Conservation (phyloP, 306 rosid genomes). For the Begonia loranthoides region DNA sequence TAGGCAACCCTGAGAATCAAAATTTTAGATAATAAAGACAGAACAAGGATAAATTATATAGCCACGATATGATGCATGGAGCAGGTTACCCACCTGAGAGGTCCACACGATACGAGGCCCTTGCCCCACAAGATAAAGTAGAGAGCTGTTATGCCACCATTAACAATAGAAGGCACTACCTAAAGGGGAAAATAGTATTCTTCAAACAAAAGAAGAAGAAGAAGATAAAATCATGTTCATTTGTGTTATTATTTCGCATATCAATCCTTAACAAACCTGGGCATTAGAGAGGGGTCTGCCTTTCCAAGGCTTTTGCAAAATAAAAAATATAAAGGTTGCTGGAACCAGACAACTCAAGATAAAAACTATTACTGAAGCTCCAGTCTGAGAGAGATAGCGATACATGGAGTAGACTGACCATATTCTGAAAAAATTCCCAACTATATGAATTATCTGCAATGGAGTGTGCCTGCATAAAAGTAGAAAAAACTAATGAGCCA, state of each 20-base stretch:
- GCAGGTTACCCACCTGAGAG: conserved; percentile 59
- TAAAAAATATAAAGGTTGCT: conserved; percentile 60
- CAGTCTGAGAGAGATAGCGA: conserved; percentile 60
- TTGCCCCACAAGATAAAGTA: conserved; percentile 93
- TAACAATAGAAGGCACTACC: conserved; percentile 92
- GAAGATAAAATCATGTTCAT: conserved; percentile 6
- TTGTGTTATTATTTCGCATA: conserved; percentile 1
- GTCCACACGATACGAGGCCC: conserved; percentile 97
- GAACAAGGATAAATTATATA: too few species aligned
- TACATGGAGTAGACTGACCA: conserved; percentile 94
- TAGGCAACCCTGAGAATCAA: too few species aligned
- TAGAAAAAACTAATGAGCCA: not conserved
- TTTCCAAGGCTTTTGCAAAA: conserved; percentile 97
- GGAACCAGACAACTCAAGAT: conserved; percentile 72
- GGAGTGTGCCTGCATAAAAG: conserved; percentile 61
- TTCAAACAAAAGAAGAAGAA: conserved; percentile 11
- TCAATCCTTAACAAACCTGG: conserved; percentile 39
- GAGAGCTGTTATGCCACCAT: conserved; percentile 84
- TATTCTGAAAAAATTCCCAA: conserved; percentile 82
- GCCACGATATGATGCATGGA: too few species aligned
- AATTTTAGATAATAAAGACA: too few species aligned
- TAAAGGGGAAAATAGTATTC: conserved; percentile 24
- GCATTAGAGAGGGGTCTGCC: conserved; percentile 84
- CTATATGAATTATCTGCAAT: conserved; percentile 71
- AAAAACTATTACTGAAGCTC: conserved; percentile 82